Conservation (phyloP, 345 rosid species). For the Sonneratia alba region DNA sequence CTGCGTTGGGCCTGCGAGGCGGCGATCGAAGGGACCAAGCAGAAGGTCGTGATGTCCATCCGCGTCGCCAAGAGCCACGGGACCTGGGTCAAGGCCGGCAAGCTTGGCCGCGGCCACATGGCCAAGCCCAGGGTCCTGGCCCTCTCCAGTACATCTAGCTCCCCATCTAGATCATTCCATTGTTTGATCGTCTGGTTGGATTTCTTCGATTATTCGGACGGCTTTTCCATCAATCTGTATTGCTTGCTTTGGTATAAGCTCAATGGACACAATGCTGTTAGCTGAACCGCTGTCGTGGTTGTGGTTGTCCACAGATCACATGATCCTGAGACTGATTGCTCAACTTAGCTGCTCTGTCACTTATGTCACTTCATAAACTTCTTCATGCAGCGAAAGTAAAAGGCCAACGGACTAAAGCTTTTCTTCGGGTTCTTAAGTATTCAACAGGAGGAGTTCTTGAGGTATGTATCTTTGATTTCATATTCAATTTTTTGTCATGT, state of each 20-base stretch:
- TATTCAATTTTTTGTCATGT: not conserved
- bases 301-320: not conserved
- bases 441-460: constrained; percentile 95
- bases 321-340: not conserved
- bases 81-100: constrained; percentile 87
- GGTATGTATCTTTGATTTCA: constrained; percentile 34
- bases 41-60: constrained; percentile 78
- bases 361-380: not conserved
- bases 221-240: not conserved
- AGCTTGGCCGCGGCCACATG: constrained; percentile 75
- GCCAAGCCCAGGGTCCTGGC: constrained; percentile 97
- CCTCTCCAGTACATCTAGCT: constrained; percentile 48
- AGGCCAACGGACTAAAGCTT: constrained; percentile 66
- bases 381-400: constrained; percentile 59
- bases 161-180: not conserved
- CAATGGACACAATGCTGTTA: not conserved
- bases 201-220: not conserved
- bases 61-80: constrained; percentile 94
- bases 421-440: constrained; percentile 91
- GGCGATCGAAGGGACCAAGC: constrained; percentile 74
- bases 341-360: not conserved
- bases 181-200: not conserved
- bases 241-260: not conserved
- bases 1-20: constrained; percentile 88
- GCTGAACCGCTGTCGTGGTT: not conserved